These are phyloP conservation scores for Dioscorea dumetorum DNA, from an alignment of 106 monocot species.

Conservation along the genomic window DNA sequence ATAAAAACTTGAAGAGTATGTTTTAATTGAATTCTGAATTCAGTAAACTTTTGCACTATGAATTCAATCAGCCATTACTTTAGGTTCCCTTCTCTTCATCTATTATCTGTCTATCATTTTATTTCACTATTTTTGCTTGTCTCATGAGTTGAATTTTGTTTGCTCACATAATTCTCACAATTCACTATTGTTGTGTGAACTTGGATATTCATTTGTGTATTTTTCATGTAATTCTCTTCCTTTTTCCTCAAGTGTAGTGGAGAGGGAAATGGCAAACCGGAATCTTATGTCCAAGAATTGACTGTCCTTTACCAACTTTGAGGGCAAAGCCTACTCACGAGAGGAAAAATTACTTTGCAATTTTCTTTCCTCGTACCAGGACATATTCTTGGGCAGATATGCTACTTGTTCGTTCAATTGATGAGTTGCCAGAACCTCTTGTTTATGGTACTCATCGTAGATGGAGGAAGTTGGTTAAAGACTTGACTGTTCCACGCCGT, in stretches of 20 bases:
- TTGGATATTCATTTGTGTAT: too few relatives aligned
- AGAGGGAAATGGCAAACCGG: constrained; percentile 97
- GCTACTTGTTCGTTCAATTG: constrained; percentile 61
- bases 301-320: constrained; percentile 72
- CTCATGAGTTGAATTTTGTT: too few relatives aligned
- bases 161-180: too few relatives aligned
- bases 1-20: too few relatives aligned
- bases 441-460: constrained; percentile 61
- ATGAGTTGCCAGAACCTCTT: constrained; percentile 68
- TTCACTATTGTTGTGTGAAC: too few relatives aligned
- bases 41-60: too few relatives aligned
- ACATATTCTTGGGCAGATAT: constrained; percentile 85
- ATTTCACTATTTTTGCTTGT: too few relatives aligned
- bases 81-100: too few relatives aligned
- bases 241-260: constrained; percentile 60
- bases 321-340: constrained; percentile 89
- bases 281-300: constrained; percentile 61
- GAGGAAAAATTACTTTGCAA: constrained; percentile 66
- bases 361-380: constrained; percentile 81
- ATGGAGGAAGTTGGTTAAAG: constrained; percentile 79
- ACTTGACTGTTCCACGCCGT: constrained; percentile 47
- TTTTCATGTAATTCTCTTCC: not conserved
- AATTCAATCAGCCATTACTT: too few relatives aligned
- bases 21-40: too few relatives aligned
- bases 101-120: too few relatives aligned